Conservation (phyloP, 2,329 filamentous ascomycete genomes). For the Colletotrichum sidae region DNA sequence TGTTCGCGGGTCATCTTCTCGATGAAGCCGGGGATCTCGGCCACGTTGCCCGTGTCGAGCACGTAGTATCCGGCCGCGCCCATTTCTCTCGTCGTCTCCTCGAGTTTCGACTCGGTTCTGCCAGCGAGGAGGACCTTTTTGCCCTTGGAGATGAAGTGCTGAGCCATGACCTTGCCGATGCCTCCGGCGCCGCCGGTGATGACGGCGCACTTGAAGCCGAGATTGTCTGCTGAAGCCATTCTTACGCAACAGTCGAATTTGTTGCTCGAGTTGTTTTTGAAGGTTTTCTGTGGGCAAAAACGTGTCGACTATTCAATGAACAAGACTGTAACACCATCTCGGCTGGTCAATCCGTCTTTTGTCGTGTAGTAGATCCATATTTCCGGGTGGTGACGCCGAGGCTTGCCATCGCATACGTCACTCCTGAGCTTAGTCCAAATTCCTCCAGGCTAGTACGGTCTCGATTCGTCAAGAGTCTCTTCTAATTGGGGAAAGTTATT, state of each 20-base stretch:
- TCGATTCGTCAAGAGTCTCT: too few relatives aligned
- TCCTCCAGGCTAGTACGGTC: background rate
- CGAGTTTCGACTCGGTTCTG: constrained; percentile 65
- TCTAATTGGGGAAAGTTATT: too few relatives aligned
- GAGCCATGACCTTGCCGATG: constrained; percentile 61
- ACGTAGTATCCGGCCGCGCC: constrained; percentile 63
- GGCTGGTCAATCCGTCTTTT: background rate
- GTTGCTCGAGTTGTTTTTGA: background rate
- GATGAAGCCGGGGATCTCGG: constrained; percentile 57
- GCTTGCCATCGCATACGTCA: constrained; percentile 5
- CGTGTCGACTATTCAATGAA: accelerated
- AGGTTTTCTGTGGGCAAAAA: too few relatives aligned
- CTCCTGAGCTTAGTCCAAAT: background rate
- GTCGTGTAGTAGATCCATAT: background rate
- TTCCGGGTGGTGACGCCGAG: constrained; percentile 1
- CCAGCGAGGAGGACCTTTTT: constrained; percentile 65
- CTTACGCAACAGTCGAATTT: background rate
- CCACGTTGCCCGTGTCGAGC: constrained; percentile 60
- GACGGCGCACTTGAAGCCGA: constrained; percentile 57
- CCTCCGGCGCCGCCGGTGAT: constrained; percentile 64
- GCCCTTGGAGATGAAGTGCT: constrained; percentile 57
- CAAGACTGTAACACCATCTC: background rate
- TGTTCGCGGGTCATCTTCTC: constrained; percentile 58
- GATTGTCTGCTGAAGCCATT: constrained; percentile 14
- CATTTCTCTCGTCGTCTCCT: constrained; percentile 55